phyloP scores from a whole-genome alignment of 371 early-diverging fungal species.

The Nematocida parisii region DNA sequence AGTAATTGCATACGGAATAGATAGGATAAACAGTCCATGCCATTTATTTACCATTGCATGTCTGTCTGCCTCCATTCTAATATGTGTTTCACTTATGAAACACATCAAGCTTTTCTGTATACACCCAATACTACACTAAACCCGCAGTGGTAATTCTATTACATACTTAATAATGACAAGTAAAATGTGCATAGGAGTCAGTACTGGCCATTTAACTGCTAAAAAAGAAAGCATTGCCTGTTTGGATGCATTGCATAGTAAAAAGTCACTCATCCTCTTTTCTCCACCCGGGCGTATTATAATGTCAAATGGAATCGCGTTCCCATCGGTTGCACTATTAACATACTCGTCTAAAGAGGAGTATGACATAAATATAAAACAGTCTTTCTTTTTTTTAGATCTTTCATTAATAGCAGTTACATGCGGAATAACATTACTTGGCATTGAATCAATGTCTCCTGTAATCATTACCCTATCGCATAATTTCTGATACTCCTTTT shows the following conservation, averaged over 20 bases:
- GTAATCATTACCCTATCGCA: background rate
- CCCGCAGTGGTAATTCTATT: conserved; percentile 51
- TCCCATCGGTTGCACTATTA: conserved; percentile 63
- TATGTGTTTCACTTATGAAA: conserved; percentile 19
- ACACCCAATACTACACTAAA: background rate
- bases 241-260: conserved; percentile 80
- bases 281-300: conserved; percentile 92
- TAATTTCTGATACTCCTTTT: background rate
- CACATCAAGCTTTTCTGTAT: background rate
- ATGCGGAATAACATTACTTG: background rate
- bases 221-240: conserved; percentile 60
- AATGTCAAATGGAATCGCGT: conserved; percentile 73
- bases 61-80: background rate
- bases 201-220: conserved; percentile 66
- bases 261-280: conserved; percentile 86
- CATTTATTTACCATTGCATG: conserved; percentile 7
- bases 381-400: background rate
- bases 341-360: conserved; percentile 80
- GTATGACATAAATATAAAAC: conserved; percentile 82
- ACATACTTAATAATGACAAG: conserved; percentile 58
- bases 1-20: background rate
- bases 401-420: background rate
- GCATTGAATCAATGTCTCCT: conserved; percentile 28
- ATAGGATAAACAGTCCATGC: background rate
- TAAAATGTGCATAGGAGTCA: conserved; percentile 58